Base-by-base conservation (phyloP, 2,329 filamentous ascomycete species). In the Trichoderma sp. region DNA sequence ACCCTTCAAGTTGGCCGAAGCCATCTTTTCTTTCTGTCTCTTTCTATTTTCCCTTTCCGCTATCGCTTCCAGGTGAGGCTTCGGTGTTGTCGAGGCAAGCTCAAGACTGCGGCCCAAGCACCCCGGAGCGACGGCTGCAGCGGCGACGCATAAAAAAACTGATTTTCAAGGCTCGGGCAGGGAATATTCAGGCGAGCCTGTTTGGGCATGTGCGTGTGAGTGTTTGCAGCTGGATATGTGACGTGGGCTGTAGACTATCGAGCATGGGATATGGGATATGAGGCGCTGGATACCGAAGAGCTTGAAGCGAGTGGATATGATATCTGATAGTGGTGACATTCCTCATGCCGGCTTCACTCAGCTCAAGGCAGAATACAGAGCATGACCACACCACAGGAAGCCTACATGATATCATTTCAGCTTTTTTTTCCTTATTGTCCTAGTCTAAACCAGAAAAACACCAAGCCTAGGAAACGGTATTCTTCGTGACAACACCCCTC, bases 401-500 rank as follows among this genome's bases (percentile, higher is more conserved):
- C 37, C 37, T 18, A 39, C 39, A 59, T 52, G 28, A 16, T 28
- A 51, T 59, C n/a, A 37, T 66, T 34, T 39, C n/a, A 34, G 46
- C 8, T 46, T 24, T 58, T 11, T 49, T 34, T 39, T 18, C 14
- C 37, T 46, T 4, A 11, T 30, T 24, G n/a, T 56, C 37, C 37
- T 37, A 26, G 30, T 30, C 39, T 18, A 55, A 24, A 46, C 30
- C 52, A 34, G 46, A 54, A 18, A 37, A 37, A 65, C 21, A 34
- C 11, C 37, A 39, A 54, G 58, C 39, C 64, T 71, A 79, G 54
- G 76, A 81, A 24, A 89, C 85, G 0, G 87, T 89, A 70, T 89
- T 89, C 76, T 86, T 87, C 4, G 83, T 82, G 46, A 89, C 86
- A 61, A 89, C 84, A 0, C 85, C 85, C 64, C 86, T 79, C 3